Conservation (phyloP, 495 filamentous ascomycete genomes). For the Sphaerosporella brunnea region DNA sequence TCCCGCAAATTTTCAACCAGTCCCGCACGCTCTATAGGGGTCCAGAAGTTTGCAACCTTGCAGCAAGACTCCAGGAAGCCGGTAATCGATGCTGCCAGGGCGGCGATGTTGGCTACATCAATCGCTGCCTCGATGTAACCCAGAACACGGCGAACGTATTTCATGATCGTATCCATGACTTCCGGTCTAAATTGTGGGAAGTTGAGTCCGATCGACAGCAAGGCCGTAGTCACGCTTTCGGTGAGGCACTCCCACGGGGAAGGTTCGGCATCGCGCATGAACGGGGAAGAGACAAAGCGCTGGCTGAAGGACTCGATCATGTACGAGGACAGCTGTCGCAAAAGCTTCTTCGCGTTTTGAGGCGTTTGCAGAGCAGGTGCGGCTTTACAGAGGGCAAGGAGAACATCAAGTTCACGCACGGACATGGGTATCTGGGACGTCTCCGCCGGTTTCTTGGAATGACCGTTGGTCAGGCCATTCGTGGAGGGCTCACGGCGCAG, state of each 20-base stretch:
- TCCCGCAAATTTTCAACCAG: constrained; percentile 50
- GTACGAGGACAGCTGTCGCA: constrained; percentile 58
- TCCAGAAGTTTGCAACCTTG: constrained; percentile 62
- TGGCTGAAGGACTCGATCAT: constrained; percentile 67
- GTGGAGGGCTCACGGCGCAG: constrained; percentile 16
- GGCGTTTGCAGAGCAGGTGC: constrained; percentile 48
- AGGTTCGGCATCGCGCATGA: constrained; percentile 61
- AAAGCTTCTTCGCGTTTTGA: constrained; percentile 55
- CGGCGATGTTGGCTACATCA: constrained; percentile 49
- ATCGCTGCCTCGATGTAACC: constrained; percentile 35
- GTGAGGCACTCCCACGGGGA: constrained; percentile 81
- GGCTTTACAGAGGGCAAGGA: constrained; percentile 76
- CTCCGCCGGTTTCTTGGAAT: constrained; percentile 28
- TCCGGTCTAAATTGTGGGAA: constrained; percentile 45
- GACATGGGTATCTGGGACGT: constrained; percentile 38
- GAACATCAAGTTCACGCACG: constrained; percentile 69
- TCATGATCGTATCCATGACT: constrained; percentile 41
- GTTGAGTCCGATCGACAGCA: constrained; percentile 58
- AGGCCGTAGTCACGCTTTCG: constrained; percentile 54
- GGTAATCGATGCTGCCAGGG: constrained; percentile 60
- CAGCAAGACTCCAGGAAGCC: constrained; percentile 75
- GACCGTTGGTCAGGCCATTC: constrained; percentile 30
- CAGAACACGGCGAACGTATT: constrained; percentile 50
- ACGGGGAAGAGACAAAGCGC: constrained; percentile 57
- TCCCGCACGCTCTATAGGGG: constrained; percentile 45